Base-by-base conservation (phyloP, 805 yeast genomes). In the Ogataea nonfermentans region DNA sequence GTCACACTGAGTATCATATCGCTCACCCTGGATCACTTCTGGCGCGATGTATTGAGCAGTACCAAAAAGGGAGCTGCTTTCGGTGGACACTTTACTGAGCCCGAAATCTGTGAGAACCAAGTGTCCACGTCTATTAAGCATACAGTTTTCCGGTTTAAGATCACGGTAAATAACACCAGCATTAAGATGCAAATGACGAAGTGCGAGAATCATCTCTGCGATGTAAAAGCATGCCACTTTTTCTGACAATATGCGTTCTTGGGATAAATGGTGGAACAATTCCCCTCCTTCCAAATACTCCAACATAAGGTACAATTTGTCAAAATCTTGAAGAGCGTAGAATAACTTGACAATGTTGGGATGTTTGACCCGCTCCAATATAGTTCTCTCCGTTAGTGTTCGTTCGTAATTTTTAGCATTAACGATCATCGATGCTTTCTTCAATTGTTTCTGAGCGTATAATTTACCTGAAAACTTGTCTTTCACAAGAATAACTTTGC, bases 271-370 rank as follows among this genome's bases (percentile, higher is more conserved):
- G 41, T 75, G 78, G 54, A 76, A 88, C 25, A 88, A 61, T 58
- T 88, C 96, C 16, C 96, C 96, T 6, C 96, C 96, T 37, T 86
- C 90, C 12, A 90, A 78, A 56, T 84, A 88, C 57, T 88, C 95
- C 32, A 88, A 61, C 22, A 86, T 70, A 31, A 88, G 57, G 55
- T 88, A 89, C 24, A 89, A 74, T 56, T 84, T 85, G 37, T 79
- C 74, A 40, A 74, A 66, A 55, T 89, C 96, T 61, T 89, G 96
- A 46, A 88, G 74, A 0, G 96, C 90, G 53, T 84, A 88, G 55
- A 74, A 86, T 16, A 88, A 67, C 57, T 82, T 82, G 15, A 87
- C 95, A 44, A 88, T 85, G 53, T 82, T 84, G 1, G 89, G 88
- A 60, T 87, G 95, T 31, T 79, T 73, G 24, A 85, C 78, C 20